Evolutionary conservation across 805 yeast species (phyloP).

Genomic region (Ogataea glucozyma): DNA sequence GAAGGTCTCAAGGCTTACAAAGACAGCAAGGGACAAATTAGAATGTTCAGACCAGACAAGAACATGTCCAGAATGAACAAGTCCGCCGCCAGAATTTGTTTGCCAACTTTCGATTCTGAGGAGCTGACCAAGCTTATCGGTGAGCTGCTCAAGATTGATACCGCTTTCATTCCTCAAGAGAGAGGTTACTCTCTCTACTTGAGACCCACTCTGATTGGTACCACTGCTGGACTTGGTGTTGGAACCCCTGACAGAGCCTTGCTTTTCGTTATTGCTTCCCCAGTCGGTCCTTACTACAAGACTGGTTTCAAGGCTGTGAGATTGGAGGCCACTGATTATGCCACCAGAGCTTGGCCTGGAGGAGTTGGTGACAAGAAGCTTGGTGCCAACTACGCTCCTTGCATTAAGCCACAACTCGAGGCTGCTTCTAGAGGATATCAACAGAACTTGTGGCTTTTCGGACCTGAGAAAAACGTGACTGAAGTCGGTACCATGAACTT

Average conservation of each 20-base stretch:
- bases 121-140: slow-evolving; percentile 76
- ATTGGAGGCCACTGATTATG: slow-evolving; percentile 92
- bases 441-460: slow-evolving; percentile 96
- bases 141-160: slow-evolving; percentile 72
- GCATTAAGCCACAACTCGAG: slow-evolving; percentile 84
- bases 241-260: slow-evolving; percentile 78
- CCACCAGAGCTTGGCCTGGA: slow-evolving; percentile 99
- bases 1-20: slow-evolving; percentile 95
- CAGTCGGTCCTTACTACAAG: slow-evolving; percentile 95
- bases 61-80: slow-evolving; percentile 90
- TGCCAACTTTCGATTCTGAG: slow-evolving; percentile 82
- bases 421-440: slow-evolving; percentile 92
- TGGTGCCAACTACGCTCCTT: slow-evolving; percentile 98
- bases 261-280: slow-evolving; percentile 85
- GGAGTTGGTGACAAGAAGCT: slow-evolving; percentile 95
- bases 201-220: slow-evolving; percentile 95
- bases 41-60: slow-evolving; percentile 88
- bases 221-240: slow-evolving; percentile 86
- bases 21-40: slow-evolving; percentile 60
- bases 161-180: slow-evolving; percentile 77
- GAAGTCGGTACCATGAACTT: slow-evolving; percentile 99
- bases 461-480: slow-evolving; percentile 82
- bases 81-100: slow-evolving; percentile 84
- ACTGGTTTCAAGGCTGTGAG: slow-evolving; percentile 95
- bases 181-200: slow-evolving; percentile 89